Evolutionary conservation across 176 grass and related monocot species (phyloP).

Genomic region (Oryza coarctata): DNA sequence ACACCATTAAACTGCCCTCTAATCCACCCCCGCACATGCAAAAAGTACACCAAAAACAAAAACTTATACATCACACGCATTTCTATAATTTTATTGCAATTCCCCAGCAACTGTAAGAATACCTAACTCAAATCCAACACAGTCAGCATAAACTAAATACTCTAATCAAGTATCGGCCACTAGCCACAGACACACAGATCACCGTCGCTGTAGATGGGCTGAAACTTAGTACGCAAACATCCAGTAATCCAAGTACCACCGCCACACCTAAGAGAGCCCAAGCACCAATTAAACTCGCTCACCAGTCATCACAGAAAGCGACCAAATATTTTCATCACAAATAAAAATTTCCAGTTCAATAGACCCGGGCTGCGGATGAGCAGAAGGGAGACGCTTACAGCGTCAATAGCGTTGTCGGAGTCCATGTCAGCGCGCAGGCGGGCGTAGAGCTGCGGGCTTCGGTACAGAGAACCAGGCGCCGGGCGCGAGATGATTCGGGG

Average conservation of each 20-base stretch:
- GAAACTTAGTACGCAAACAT: not conserved
- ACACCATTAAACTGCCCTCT: conserved; percentile 1
- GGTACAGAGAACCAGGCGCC: conserved; percentile 73
- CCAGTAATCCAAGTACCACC: conserved; percentile 10
- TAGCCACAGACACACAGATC: not conserved
- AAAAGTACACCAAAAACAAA: conserved; percentile 32
- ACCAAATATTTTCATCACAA: conserved; percentile 14
- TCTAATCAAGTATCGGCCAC: conserved; percentile 22
- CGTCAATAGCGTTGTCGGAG: conserved; percentile 87
- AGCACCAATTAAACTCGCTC: not conserved
- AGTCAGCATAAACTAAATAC: conserved; percentile 37
- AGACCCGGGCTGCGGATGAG: not conserved
- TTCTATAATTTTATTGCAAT: conserved; percentile 31
- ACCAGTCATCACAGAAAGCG: conserved; percentile 2
- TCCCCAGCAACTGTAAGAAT: conserved; percentile 26
- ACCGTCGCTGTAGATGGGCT: not conserved
- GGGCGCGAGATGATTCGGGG: conserved; percentile 83
- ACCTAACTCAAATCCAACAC: conserved; percentile 34
- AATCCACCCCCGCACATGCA: conserved; percentile 20
- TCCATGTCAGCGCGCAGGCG: conserved; percentile 78
- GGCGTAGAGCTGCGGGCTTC: conserved; percentile 82
- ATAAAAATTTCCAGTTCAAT: conserved; percentile 1
- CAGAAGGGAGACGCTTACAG: conserved; percentile 42
- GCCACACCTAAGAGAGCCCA: not conserved
- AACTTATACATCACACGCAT: not conserved